Evolutionary conservation across 2,329 filamentous ascomycete genomes (phyloP).

Genomic region (Leptographium lundbergii): DNA sequence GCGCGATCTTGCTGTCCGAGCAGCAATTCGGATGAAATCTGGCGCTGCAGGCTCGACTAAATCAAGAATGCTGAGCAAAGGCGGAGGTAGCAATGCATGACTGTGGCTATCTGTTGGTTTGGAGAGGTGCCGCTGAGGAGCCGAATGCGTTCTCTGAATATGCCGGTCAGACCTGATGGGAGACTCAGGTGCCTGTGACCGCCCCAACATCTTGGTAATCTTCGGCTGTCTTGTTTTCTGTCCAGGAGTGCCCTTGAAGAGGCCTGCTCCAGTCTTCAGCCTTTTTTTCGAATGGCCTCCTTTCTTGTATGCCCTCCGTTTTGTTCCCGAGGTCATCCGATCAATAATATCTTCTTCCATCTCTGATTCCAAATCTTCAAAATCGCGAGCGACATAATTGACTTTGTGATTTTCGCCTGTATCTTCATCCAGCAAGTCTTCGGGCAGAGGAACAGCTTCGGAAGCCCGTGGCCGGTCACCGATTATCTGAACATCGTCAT

Average conservation of each 20-base stretch:
- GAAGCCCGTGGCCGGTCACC: not conserved
- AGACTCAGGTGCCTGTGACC: constrained; percentile 38
- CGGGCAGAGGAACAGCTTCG: not conserved
- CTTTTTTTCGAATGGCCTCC: constrained; percentile 18
- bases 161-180: constrained; percentile 33
- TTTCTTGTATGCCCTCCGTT: constrained; percentile 23
- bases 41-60: constrained; percentile 40
- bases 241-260: constrained; percentile 17
- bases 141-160: not conserved
- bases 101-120: not conserved
- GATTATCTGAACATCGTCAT: constrained; percentile 15
- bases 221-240: constrained; percentile 18
- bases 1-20: constrained; percentile 38
- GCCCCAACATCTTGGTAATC: constrained; percentile 16
- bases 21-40: constrained; percentile 47
- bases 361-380: constrained; percentile 30
- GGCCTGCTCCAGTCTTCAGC: constrained; percentile 16
- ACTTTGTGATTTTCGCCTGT: not conserved
- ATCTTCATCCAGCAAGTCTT: constrained; percentile 4
- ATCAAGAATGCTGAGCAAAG: constrained; percentile 48
- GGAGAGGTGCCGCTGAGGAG: not conserved
- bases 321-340: constrained; percentile 32
- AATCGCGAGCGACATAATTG: constrained; percentile 17
- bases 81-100: constrained; percentile 18
- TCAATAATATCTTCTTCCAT: constrained; percentile 42